phyloP scores from a whole-genome alignment of 2,329 filamentous ascomycete genomes.

The Plectosphaerella sp. region DNA sequence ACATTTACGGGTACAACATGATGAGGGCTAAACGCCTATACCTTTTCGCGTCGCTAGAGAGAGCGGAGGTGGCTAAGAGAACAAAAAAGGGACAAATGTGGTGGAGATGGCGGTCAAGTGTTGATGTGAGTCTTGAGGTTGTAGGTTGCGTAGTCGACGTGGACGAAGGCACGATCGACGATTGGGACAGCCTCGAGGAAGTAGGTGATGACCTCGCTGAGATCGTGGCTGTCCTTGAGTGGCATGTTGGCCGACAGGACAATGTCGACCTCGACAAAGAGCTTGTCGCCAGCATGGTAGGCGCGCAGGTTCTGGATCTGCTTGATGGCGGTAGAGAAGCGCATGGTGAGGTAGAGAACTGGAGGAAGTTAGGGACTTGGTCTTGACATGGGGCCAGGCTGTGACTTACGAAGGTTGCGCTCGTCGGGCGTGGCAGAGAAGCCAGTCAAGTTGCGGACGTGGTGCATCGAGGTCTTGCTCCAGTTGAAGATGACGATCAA shows the following conservation, averaged over 20 bases:
- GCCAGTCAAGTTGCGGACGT: slow-evolving; percentile 77
- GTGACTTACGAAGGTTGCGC: slow-evolving; percentile 59
- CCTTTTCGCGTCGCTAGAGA: too few relatives aligned
- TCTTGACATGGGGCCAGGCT: neutral
- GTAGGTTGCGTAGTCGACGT: slow-evolving; percentile 60
- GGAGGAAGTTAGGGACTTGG: neutral
- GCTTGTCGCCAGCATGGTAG: slow-evolving; percentile 80
- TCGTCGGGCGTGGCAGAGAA: slow-evolving; percentile 76
- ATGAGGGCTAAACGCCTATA: too few relatives aligned
- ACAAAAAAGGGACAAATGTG: neutral
- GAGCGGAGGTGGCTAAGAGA: neutral
- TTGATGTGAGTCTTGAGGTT: slow-evolving; percentile 58
- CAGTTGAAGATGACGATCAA: slow-evolving; percentile 76
- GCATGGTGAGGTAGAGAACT: slow-evolving; percentile 87
- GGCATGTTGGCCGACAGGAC: slow-evolving; percentile 73
- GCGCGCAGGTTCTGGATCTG: slow-evolving; percentile 82
- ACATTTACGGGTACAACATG: too few relatives aligned
- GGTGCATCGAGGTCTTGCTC: slow-evolving; percentile 67
- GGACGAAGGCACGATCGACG: slow-evolving; percentile 69
- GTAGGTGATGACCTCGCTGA: slow-evolving; percentile 74
- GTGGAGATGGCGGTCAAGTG: slow-evolving; percentile 24
- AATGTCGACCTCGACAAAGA: slow-evolving; percentile 78
- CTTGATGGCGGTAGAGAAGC: slow-evolving; percentile 82
- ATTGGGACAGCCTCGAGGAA: slow-evolving; percentile 80
- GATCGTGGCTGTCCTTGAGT: slow-evolving; percentile 75